Percentiles rank a stretch among this genome's conserved stretches.
phyloP scores from a whole-genome alignment of 805 yeast species.

The Scheffersomyces ergatensis region DNA sequence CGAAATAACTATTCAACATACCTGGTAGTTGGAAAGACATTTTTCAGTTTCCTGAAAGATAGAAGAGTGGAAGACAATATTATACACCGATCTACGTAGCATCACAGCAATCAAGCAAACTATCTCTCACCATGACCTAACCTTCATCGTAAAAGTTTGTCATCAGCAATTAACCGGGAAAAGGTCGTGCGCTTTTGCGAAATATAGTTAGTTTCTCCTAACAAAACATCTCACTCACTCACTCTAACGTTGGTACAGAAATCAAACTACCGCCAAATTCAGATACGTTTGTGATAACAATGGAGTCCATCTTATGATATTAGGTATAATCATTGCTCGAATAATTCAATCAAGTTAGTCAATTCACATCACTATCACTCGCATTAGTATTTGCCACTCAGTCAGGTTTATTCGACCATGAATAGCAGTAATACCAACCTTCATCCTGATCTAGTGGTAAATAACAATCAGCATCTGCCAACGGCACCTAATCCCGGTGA shows the following conservation, averaged over 20 bases:
- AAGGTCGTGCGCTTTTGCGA: neutral
- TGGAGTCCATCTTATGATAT: neutral
- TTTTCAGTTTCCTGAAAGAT: no score
- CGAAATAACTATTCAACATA: no score
- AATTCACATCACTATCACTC: neutral
- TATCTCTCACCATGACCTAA: no score
- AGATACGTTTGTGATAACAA: neutral
- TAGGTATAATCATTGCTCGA: neutral
- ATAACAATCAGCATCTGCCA: constrained; percentile 10
- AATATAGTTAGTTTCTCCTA: neutral
- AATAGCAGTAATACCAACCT: constrained; percentile 14
- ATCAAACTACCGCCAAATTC: neutral
- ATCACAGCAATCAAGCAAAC: no score
- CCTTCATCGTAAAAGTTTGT: no score
- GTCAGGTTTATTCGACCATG: constrained; percentile 6
- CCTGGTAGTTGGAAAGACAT: no score
- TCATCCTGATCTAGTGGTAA: constrained; percentile 14
- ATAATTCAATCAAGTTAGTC: neutral
- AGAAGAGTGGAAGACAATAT: no score
- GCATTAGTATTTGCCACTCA: neutral
- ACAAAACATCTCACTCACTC: neutral
- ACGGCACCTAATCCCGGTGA: neutral
- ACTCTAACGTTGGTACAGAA: neutral
- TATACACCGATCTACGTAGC: no score
- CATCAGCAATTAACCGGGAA: neutral